Evolutionary conservation across 257 asterid genomes (phyloP).

Genomic region (Lavandula angustifolia): DNA sequence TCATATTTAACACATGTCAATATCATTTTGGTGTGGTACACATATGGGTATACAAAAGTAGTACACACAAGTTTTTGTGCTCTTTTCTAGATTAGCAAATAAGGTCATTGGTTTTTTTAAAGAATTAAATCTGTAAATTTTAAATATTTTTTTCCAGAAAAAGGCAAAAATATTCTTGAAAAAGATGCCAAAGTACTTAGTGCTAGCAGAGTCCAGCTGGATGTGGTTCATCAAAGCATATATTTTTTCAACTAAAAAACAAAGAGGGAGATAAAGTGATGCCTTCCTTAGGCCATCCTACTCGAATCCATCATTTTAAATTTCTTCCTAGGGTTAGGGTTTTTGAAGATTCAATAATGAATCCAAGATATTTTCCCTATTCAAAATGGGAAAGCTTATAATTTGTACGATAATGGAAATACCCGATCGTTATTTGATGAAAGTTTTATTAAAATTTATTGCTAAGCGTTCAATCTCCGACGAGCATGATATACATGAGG

Average conservation of each 20-base stretch:
- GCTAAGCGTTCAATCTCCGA: too few species aligned
- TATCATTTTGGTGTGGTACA: too few species aligned
- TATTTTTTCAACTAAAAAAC: slow-evolving; percentile 30
- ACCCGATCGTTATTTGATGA: too few species aligned
- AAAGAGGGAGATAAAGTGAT: slow-evolving; percentile 34
- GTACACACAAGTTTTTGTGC: too few species aligned
- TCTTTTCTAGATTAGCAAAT: slow-evolving; percentile 40
- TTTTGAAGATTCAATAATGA: neutral
- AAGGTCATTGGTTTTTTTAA: slow-evolving; percentile 30
- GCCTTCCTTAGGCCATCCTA: slow-evolving; percentile 32
- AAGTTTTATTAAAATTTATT: too few species aligned
- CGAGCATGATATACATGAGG: too few species aligned
- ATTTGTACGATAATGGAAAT: too few species aligned
- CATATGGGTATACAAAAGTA: too few species aligned
- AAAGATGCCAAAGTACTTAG: slow-evolving; percentile 44
- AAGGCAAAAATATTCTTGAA: slow-evolving; percentile 3
- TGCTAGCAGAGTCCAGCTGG: slow-evolving; percentile 60
- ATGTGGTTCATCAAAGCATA: slow-evolving; percentile 41
- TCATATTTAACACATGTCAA: too few species aligned
- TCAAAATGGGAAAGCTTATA: too few species aligned
- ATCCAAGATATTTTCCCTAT: neutral
- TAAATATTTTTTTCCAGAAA: neutral
- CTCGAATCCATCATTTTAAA: slow-evolving; percentile 15
- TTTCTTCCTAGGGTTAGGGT: too few species aligned
- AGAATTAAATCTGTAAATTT: slow-evolving; percentile 15